These are phyloP conservation scores for Pseudozyma tsukubaensis DNA, from an alignment of 1,284 basidiomycete species.

Conservation along the genomic window DNA sequence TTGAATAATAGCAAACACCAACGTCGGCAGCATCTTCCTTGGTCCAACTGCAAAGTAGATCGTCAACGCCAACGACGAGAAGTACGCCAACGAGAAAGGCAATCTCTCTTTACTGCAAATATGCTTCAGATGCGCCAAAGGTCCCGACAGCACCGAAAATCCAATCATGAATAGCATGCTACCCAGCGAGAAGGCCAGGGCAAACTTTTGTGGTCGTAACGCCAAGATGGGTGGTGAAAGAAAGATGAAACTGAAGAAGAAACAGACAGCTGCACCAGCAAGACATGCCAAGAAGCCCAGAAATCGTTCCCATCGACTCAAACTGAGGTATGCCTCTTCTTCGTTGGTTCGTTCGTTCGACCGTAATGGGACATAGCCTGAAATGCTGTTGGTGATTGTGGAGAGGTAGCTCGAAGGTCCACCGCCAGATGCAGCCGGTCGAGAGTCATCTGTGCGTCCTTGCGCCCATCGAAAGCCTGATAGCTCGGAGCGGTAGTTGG, in stretches of 20 bases:
- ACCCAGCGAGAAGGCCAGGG: slow-evolving; percentile 64
- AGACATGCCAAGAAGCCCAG: slow-evolving; percentile 93
- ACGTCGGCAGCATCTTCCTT: slow-evolving; percentile 58
- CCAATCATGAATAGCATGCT: slow-evolving; percentile 67
- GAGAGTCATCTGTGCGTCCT: slow-evolving; percentile 57
- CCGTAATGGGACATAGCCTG: slow-evolving; percentile 86
- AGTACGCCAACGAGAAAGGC: slow-evolving; percentile 73
- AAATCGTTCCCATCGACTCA: slow-evolving; percentile 71
- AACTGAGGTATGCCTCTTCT: slow-evolving; percentile 85
- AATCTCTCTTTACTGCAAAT: slow-evolving; percentile 70
- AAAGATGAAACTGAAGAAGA: slow-evolving; percentile 90
- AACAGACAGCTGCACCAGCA: slow-evolving; percentile 90
- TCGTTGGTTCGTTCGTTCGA: slow-evolving; percentile 87
- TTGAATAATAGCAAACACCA: slow-evolving; percentile 60
- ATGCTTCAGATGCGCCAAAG: slow-evolving; percentile 64
- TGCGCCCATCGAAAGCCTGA: slow-evolving; percentile 63
- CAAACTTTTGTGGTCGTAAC: slow-evolving; percentile 64
- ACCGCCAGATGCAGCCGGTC: slow-evolving; percentile 17
- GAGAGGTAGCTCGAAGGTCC: slow-evolving; percentile 47
- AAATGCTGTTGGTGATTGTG: slow-evolving; percentile 73
- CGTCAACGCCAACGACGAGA: slow-evolving; percentile 61
- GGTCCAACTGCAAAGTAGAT: slow-evolving; percentile 68
- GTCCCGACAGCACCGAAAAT: slow-evolving; percentile 65
- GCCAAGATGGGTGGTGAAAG: slow-evolving; percentile 79
- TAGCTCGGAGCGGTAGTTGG: slow-evolving; percentile 56